Base-by-base conservation (phyloP, 768 basidiomycete species). In the Albatrellus ellisii region DNA sequence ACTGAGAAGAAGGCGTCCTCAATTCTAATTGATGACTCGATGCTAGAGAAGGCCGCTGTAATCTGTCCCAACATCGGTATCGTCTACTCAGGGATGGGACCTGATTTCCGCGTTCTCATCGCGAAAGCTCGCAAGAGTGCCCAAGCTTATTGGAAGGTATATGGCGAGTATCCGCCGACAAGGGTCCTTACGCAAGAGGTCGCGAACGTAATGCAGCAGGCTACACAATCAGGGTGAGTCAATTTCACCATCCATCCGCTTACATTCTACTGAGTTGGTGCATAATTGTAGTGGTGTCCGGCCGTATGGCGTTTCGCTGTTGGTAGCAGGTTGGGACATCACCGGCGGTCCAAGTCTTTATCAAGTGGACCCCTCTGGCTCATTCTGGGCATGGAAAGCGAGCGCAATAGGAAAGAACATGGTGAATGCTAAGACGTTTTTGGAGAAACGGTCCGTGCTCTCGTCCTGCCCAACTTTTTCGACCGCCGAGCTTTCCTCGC, bases 361-460 rank as follows among this genome's bases (percentile, higher is more conserved):
- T 64, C 95, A 99, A 62, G 92, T 99, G 32, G 95, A 99, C 65
- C 95, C 95, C 29, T 95, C 91, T 27, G 95, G 95, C 42, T 90
- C 89, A 25, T 99, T 88, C 66, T 99, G 95, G 95, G 94, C 95
- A 24, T 99, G 95, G 95, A 99, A 99, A 60, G 95, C 95, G 6
- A 94, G 90, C 58, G 95, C 95, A 9, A 99, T 98, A 53, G 95
- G 95, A 29, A 99, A 99, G 68, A 98, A 98, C 63, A 97, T 98
- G 90, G 79, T 91, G 35, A 99, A 99, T 54, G 95, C 92, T 26
- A 99, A 99, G 65, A 99, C 95, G 6, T 99, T 99, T 65, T 63
- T 99, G 51, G 95, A 99, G 64, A 99, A 99, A 64, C 79, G 95
- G 89, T 91, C 52, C 55, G 78, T 63, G 50, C 9, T 7, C 17